Base-by-base conservation (phyloP, 2,329 filamentous ascomycete genomes). In the Penicillium sp. region DNA sequence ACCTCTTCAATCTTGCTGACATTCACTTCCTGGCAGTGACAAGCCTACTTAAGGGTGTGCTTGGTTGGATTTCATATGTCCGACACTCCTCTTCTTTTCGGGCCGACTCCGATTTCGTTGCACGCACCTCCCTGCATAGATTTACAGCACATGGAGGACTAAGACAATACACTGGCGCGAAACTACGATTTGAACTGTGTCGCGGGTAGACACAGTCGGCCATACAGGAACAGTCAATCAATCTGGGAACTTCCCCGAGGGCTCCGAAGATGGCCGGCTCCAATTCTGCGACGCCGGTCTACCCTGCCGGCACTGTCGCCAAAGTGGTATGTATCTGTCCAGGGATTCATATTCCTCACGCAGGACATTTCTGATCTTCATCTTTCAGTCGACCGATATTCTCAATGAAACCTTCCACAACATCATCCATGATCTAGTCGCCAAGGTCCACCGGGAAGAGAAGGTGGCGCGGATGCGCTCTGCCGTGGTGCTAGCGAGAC, bases 381-480 rank as follows among this genome's bases (percentile, higher is more conserved):
- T 29, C 26, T 54, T 33, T 13, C 13, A 60, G 58, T 58, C 55
- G 22, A 61, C 54, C 53, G 75, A 77, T 37, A 80, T 87, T 53
- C 73, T 87, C 63, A 82, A 86, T 58, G 82, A 84, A 58, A 79
- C 79, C 22, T 76, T 87, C 44, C 79, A 83, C 65, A 85, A 82
- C 65, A 83, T 86, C 63, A 81, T 87, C 63, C 82, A 86, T 70
- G 81, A 84, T 63, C 79, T 84, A 24, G 81, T 85, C 53, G 75
- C 84, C 29, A 79, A 82, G 61, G 81, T 80, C 31, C 85, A 87
- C 67, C 83, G 83, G 60, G 77, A 83, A 56, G 84, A 87, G 70
- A 86, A 86, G 73, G 74, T 82, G 58, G 79, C 84, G 43, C 81
- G 84, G 56, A 84, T 84, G 80, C 80, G 80, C 73, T 73, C 82